These are phyloP conservation scores for Ophiostoma tasmaniense DNA, from an alignment of 2,329 filamentous ascomycete species.

Conservation along the genomic window DNA sequence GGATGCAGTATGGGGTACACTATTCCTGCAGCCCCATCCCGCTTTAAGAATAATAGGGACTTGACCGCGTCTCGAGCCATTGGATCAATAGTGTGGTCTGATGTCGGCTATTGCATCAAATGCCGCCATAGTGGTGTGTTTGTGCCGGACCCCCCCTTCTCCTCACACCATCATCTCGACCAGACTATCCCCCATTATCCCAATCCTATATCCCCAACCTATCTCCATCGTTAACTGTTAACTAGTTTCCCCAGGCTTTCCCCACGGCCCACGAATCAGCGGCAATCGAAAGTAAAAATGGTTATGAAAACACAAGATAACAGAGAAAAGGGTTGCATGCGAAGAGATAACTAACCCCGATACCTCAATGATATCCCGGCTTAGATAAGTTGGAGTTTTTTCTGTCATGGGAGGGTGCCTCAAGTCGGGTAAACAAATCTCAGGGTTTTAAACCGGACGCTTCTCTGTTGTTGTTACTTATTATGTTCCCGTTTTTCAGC, in stretches of 20 bases:
- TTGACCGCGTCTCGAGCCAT: not conserved
- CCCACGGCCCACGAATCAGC: not conserved
- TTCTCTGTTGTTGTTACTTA: not conserved
- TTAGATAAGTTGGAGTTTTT: not conserved
- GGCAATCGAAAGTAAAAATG: not conserved
- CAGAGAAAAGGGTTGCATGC: not conserved
- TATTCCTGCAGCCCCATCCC: not conserved
- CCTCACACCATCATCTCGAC: not conserved
- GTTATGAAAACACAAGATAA: not conserved
- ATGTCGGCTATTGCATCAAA: not conserved
- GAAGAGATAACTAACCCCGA: not conserved
- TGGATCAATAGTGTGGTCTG: not conserved
- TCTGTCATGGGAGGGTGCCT: not conserved
- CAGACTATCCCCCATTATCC: not conserved
- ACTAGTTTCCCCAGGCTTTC: not conserved
- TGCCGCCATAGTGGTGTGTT: not conserved
- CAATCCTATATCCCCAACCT: not conserved
- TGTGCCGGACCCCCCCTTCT: not conserved
- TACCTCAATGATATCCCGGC: not conserved
- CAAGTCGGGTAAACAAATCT: not conserved
- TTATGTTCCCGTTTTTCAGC: not conserved
- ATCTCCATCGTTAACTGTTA: not conserved
- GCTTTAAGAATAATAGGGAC: not conserved
- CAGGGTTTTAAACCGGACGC: not conserved
- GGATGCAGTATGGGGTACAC: not conserved